Base-by-base conservation (phyloP, 768 basidiomycete species). In the Asterophora parasitica region DNA sequence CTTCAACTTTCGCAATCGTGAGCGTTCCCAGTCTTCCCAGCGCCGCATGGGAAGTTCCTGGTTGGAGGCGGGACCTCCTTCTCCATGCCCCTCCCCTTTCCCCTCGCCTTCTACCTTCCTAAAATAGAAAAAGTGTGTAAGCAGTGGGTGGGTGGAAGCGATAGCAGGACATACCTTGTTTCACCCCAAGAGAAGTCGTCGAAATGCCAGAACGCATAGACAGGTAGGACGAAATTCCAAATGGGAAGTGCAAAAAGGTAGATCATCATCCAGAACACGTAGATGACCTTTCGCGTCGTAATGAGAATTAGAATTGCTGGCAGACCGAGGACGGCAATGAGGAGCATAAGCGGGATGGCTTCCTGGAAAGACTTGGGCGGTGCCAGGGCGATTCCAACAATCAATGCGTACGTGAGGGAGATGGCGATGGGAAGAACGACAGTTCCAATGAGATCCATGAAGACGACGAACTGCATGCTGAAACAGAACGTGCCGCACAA, bases 131-230 rank as follows among this genome's bases (percentile, higher is more conserved):
- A 47, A 40, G 26, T 49, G 36, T 46, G 6, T 63, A 42, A 63
- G 53, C 20, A 34, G 13, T 27, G 23, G 23, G 11, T 26, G 20
- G 26, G 36, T 20, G 15, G 38, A 12, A 41, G 36, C 16, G 17
- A 4, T 16, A 34, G 27, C 6, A 50, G 4, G 30, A 68, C 82
- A 46, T 59, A 91, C 91, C 94, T 83, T 15, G 96, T 99, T 69
- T 97, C 92, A 59, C 96, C 96, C 96, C 96, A 99, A 23, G 92
- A 93, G 69, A 99, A 98, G 68, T 99, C 96, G 55, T 98, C 95
- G 65, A 99, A 97, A 67, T 98, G 94, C 92, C 93, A 96, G 65
- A 98, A 98, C 11, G 94, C 88, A 67, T 99, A 99, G 7, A 96
- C 72, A 9, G 95, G 94, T 3, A 97, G 75, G 36, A 95, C 71